A percentile compares a stretch with the other conserved stretches of the same genome.
Evolutionary conservation across 805 yeast species (phyloP).

Genomic region (Myxozyma geophila): DNA sequence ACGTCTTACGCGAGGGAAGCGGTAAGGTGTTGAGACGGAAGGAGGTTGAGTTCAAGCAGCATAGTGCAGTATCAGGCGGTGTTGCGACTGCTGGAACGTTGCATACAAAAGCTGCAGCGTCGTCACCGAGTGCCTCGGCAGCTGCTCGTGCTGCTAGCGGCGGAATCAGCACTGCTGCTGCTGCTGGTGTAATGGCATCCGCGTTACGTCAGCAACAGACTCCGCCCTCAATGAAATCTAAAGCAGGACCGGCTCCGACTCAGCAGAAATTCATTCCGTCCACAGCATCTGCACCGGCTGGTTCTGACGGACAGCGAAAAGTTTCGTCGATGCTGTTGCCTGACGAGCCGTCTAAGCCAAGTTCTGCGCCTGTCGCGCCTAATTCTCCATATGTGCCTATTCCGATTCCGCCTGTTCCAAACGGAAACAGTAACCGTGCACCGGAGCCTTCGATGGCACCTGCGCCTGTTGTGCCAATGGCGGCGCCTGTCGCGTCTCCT

Average conservation of each 20-base stretch:
- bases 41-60: slow-evolving; percentile 44
- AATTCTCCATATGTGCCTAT: slow-evolving; percentile 10
- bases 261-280: slow-evolving; percentile 13
- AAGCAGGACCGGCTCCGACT: not conserved
- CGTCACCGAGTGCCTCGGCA: not conserved
- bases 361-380: slow-evolving; percentile 2
- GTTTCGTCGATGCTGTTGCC: slow-evolving; percentile 10
- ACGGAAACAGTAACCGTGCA: not conserved
- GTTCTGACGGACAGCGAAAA: not conserved
- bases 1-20: slow-evolving; percentile 53
- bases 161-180: not conserved
- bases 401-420: slow-evolving; percentile 7
- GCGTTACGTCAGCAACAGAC: not conserved
- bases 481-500: too few relatives aligned
- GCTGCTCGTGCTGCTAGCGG: not conserved
- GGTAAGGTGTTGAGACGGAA: slow-evolving; percentile 42
- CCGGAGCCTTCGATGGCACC: not conserved
- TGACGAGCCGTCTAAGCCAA: not conserved
- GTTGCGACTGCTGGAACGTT: not conserved
- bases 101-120: not conserved
- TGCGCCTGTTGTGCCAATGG: too few relatives aligned
- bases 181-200: not conserved
- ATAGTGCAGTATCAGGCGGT: slow-evolving; percentile 24
- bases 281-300: not conserved
- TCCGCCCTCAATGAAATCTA: not conserved